Conservation (phyloP, 139 green algal species). For the Zygnema cylindricum region DNA sequence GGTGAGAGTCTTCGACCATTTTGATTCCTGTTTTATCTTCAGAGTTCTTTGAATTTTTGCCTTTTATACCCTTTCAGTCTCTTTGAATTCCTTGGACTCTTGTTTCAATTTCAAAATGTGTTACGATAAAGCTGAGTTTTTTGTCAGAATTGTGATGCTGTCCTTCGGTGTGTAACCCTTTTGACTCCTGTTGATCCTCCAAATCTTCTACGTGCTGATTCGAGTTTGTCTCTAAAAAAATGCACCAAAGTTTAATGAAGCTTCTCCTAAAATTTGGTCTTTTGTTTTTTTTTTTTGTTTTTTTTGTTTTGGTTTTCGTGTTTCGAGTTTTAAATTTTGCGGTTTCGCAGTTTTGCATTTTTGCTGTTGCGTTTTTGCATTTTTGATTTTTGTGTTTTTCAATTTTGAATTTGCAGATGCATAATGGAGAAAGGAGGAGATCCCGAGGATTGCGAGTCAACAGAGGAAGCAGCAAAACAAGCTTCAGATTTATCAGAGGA, state of each 20-base stretch:
- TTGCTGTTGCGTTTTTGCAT: constrained; percentile 1
- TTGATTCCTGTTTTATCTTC: background rate
- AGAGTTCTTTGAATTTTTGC: background rate
- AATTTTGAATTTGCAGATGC: constrained; percentile 49
- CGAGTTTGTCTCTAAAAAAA: constrained; percentile 11
- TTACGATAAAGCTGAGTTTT: no score
- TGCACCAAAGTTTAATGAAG: constrained; percentile 2
- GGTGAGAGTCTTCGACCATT: constrained; percentile 43
- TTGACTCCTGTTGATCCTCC: no score
- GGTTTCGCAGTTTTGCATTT: constrained; percentile 13
- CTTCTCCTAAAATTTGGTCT: background rate
- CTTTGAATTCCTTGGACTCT: background rate
- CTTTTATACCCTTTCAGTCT: background rate
- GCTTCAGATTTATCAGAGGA: constrained; percentile 25
- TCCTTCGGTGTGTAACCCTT: no score
- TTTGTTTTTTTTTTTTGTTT: background rate
- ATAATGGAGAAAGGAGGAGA: constrained; percentile 83
- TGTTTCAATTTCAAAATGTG: background rate
- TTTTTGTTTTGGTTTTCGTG: background rate
- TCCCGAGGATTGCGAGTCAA: constrained; percentile 71
- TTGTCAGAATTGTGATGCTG: no score
- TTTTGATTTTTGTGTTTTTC: constrained; percentile 27
- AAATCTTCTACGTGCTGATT: background rate
- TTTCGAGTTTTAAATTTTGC: background rate
- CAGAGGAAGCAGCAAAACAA: constrained; percentile 37